These are phyloP conservation scores for Clarkia xantiana DNA, from an alignment of 345 rosid genomes.

Conservation along the genomic window DNA sequence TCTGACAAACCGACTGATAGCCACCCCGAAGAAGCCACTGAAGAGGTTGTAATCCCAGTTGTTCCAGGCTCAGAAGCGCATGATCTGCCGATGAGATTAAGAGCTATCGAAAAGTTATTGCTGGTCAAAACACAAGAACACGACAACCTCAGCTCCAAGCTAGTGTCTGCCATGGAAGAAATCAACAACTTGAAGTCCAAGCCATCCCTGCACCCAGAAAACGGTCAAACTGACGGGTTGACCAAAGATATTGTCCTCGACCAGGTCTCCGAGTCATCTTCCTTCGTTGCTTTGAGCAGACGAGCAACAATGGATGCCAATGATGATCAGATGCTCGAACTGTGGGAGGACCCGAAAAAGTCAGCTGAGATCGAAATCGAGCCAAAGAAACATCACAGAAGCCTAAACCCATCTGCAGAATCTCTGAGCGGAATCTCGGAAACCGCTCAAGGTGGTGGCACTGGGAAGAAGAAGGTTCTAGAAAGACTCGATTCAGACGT, in stretches of 20 bases:
- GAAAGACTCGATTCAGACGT: constrained; percentile 85
- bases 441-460: constrained; percentile 38
- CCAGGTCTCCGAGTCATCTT: constrained; percentile 69
- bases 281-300: constrained; percentile 39
- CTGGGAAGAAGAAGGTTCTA: constrained; percentile 40
- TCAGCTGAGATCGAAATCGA: constrained; percentile 16
- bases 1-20: too few species aligned
- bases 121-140: constrained; percentile 43
- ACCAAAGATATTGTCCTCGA: constrained; percentile 93
- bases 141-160: constrained; percentile 35
- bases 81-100: constrained; percentile 42
- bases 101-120: constrained; percentile 47
- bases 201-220: constrained; percentile 25
- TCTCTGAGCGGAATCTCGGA: constrained; percentile 52
- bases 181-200: constrained; percentile 34
- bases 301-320: constrained; percentile 43
- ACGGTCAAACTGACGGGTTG: constrained; percentile 28
- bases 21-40: too few species aligned
- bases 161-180: constrained; percentile 36
- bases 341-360: constrained; percentile 32
- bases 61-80: constrained; percentile 9
- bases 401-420: constrained; percentile 31
- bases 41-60: not conserved
- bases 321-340: constrained; percentile 41
- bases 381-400: constrained; percentile 22